These are phyloP conservation scores for Lophiostoma macrostomum DNA, from an alignment of 495 filamentous ascomycete species.

Conservation along the genomic window DNA sequence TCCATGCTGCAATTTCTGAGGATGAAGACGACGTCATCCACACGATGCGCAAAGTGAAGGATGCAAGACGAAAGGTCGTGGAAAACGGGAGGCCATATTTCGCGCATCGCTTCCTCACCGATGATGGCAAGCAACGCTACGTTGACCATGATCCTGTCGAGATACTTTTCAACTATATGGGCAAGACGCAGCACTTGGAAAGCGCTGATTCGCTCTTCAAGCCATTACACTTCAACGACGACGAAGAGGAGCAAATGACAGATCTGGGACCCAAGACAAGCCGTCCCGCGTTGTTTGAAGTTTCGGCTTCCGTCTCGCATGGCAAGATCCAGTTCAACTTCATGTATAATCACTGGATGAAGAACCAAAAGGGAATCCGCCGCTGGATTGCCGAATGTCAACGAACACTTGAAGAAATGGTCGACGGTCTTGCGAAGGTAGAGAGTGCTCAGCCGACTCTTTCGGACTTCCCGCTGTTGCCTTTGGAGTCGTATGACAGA, in stretches of 20 bases:
- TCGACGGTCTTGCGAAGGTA: slow-evolving; percentile 4
- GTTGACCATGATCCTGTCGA: slow-evolving; percentile 37
- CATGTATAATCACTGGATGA: slow-evolving; percentile 36
- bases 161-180: slow-evolving; percentile 48
- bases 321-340: slow-evolving; percentile 36
- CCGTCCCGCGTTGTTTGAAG: slow-evolving; percentile 25
- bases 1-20: slow-evolving; percentile 21
- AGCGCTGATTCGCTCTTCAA: slow-evolving; percentile 36
- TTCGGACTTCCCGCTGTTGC: slow-evolving; percentile 36
- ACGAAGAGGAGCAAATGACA: slow-evolving; percentile 44
- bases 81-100: slow-evolving; percentile 34
- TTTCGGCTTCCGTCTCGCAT: slow-evolving; percentile 30
- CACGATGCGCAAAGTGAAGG: slow-evolving; percentile 27
- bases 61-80: slow-evolving; percentile 20
- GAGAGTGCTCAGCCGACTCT: slow-evolving; percentile 32
- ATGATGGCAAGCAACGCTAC: slow-evolving; percentile 15
- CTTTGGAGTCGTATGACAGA: slow-evolving; percentile 34
- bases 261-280: slow-evolving; percentile 26
- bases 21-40: slow-evolving; percentile 28
- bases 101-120: slow-evolving; percentile 26
- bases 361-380: slow-evolving; percentile 38
- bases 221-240: slow-evolving; percentile 17
- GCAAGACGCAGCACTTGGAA: slow-evolving; percentile 46
- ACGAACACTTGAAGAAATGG: slow-evolving; percentile 24
- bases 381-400: slow-evolving; percentile 38